These are phyloP conservation scores for Agapanthus africanus DNA, from an alignment of 106 monocot species.

Conservation along the genomic window DNA sequence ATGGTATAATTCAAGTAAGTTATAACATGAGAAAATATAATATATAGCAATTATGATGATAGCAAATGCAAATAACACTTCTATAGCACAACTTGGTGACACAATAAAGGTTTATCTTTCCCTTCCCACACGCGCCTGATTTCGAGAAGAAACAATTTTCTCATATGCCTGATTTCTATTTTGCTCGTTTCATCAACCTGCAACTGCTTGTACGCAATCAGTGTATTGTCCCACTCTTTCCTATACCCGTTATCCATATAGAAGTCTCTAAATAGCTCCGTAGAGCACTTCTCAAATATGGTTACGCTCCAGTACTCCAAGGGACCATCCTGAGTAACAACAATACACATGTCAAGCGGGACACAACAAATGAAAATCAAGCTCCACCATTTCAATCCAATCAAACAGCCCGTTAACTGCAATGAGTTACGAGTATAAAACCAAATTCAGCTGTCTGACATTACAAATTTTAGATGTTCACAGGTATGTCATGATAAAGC, in stretches of 20 bases:
- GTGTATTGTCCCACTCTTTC: constrained; percentile 82
- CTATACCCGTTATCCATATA: constrained; percentile 96
- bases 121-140: constrained; percentile 87
- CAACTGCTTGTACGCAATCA: constrained; percentile 59
- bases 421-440: no score
- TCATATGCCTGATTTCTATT: constrained; percentile 55
- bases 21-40: no score
- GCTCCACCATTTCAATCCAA: no score
- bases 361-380: no score
- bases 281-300: constrained; percentile 62
- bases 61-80: no score
- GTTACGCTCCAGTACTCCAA: constrained; percentile 69
- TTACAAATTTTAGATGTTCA: no score
- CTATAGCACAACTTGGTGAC: no score
- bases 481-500: no score
- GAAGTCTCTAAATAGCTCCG: constrained; percentile 73
- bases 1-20: no score
- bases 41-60: no score
- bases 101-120: constrained; percentile 70
- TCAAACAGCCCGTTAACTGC: no score
- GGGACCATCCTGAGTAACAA: constrained; percentile 53
- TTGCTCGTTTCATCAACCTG: constrained; percentile 50
- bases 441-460: no score
- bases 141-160: constrained; percentile 76
- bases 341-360: constrained; percentile 3